Base-by-base conservation (phyloP, 2,329 filamentous ascomycete genomes). In the Botrytis porri region DNA sequence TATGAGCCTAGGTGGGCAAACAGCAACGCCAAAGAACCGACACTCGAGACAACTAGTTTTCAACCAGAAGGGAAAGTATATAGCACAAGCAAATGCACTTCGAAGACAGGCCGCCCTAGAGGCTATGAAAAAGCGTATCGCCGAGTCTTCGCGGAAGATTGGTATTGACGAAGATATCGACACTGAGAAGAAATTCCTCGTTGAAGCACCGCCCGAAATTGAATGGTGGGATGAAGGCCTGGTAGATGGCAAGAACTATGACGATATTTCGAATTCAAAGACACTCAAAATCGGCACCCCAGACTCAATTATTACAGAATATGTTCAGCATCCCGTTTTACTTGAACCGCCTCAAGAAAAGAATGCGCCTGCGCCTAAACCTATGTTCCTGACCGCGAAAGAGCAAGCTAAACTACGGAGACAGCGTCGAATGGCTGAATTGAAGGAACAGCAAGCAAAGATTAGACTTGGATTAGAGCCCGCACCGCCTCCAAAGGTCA, bases 161-260 rank as follows among this genome's bases (percentile, higher is more conserved):
- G 95, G 94, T 64, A 93, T 98, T 75, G 95, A 98, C 79, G 95
- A 98, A 81, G 95, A 95, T 77, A 83, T 93, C 43, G 92, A 97
- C 75, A 90, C 92, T 66, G 95, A 99, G 82, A 97, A 95, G 82
- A 93, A 94, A 45, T 98, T 95, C 81, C 83, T 96, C 6, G 89
- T 98, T 9, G 91, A 95, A 75, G 86, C 88, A 45, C 96, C 96
- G 16, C 96, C 96, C 6, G 92, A 92, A 12, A 88, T 98, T 60
- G 96, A 99, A 82, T 99, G 96, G 96, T 98, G 95, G 93, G 96
- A 99, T 78, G 95, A 98, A 83, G 93, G 91, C 3, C 84, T 98
- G 29, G 86, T 97, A 25, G 87, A 92, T 69, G 93, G 92, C 60
- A 87, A 88, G 60, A 91, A 88, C 72, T 98, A 98, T 83, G 87